Evolutionary conservation across 2,329 filamentous ascomycete genomes (phyloP).

Genomic region (Ophiostoma himal-ulmi): DNA sequence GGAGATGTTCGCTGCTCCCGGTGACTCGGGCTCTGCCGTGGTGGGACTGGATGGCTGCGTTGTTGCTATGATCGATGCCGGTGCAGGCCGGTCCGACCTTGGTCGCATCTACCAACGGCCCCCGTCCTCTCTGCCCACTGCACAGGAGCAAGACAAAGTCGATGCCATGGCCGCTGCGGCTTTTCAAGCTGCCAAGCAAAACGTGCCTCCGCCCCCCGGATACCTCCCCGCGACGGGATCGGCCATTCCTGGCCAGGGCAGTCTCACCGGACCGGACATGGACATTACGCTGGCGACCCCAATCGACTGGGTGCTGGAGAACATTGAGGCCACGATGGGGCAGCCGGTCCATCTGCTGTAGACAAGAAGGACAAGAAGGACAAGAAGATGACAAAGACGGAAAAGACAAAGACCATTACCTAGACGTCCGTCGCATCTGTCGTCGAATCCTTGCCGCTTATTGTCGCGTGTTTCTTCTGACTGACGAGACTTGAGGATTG

Average conservation of each 20-base stretch:
- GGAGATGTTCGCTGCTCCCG: not conserved
- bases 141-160: not conserved
- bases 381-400: too few relatives aligned
- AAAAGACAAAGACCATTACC: too few relatives aligned
- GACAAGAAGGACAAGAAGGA: not conserved
- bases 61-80: constrained; percentile 5
- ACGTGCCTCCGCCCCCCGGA: not conserved
- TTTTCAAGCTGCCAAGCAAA: not conserved
- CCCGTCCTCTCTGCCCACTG: not conserved
- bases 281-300: not conserved
- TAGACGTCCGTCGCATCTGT: too few relatives aligned
- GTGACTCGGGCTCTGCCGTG: not conserved
- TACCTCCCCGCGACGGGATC: not conserved
- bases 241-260: not conserved
- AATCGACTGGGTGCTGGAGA: not conserved
- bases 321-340: not conserved
- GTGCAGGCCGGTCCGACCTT: not conserved
- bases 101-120: not conserved
- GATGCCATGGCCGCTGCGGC: not conserved
- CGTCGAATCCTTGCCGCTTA: too few relatives aligned
- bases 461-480: too few relatives aligned
- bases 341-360: not conserved
- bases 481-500: too few relatives aligned
- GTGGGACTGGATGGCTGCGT: not conserved
- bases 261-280: not conserved